These are phyloP conservation scores for Mycena sanguinolenta DNA, from an alignment of 768 basidiomycete species.

Conservation along the genomic window DNA sequence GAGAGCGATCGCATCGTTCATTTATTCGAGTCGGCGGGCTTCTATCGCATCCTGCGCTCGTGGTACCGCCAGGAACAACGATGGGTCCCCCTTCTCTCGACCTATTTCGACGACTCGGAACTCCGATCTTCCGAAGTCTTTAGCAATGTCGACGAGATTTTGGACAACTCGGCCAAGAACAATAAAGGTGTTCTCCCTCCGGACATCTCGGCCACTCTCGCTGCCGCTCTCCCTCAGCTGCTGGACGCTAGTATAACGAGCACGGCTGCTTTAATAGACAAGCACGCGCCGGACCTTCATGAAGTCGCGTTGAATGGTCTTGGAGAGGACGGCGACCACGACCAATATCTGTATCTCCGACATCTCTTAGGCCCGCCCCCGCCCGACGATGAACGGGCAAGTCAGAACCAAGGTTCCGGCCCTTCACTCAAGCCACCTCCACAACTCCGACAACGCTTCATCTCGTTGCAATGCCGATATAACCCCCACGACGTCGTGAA, in stretches of 20 bases:
- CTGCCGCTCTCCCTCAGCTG: conserved; percentile 73
- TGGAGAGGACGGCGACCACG: conserved; percentile 57
- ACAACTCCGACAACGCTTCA: conserved; percentile 69
- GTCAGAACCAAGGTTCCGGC: conserved; percentile 38
- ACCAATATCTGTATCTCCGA: conserved; percentile 83
- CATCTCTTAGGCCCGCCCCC: conserved; percentile 73
- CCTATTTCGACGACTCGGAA: conserved; percentile 82
- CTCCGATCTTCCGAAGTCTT: conserved; percentile 74
- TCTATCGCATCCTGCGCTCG: conserved; percentile 89
- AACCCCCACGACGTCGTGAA: conserved; percentile 74
- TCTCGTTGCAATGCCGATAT: conserved; percentile 80
- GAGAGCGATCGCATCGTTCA: conserved; percentile 74
- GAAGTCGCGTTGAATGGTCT: conserved; percentile 69
- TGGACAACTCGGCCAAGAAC: conserved; percentile 59
- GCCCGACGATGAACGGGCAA: conserved; percentile 56
- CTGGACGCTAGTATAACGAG: conserved; percentile 70
- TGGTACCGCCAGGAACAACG: conserved; percentile 82
- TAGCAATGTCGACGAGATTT: conserved; percentile 71
- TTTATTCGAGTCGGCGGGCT: conserved; percentile 86
- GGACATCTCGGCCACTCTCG: conserved; percentile 67
- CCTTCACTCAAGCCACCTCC: conserved; percentile 63
- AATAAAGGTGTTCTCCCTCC: conserved; percentile 67
- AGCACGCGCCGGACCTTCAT: conserved; percentile 76
- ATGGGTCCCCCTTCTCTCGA: conserved; percentile 82
- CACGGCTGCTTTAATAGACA: conserved; percentile 83